Percentiles rank a stretch among this genome's conserved stretches.
These are phyloP conservation scores for Moringa oleifera DNA, from an alignment of 345 rosid genomes.

Conservation along the genomic window DNA sequence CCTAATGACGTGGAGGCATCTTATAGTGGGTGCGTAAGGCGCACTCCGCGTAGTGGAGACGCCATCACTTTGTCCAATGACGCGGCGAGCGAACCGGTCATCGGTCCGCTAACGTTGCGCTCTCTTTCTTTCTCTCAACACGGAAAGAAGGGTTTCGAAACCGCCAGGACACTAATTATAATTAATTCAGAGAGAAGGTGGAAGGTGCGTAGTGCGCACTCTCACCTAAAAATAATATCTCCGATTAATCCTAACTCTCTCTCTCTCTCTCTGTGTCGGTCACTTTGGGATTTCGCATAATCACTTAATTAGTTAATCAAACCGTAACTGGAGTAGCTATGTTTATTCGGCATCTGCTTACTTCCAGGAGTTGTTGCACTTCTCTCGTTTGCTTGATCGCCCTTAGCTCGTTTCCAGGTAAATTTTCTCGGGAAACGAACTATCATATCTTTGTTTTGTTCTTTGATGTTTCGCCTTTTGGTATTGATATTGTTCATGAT, in stretches of 20 bases:
- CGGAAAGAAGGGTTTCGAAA: not conserved
- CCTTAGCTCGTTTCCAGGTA: conserved; percentile 25
- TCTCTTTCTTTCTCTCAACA: not conserved
- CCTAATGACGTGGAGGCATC: not conserved
- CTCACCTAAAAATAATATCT: too few relatives aligned
- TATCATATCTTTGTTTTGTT: too few relatives aligned
- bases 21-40: not conserved
- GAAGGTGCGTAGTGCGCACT: not conserved
- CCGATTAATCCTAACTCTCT: too few relatives aligned
- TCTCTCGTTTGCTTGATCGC: conserved; percentile 16
- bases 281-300: not conserved
- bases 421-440: not conserved
- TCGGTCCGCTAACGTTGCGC: not conserved
- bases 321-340: conserved; percentile 11
- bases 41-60: not conserved
- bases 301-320: not conserved
- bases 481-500: too few relatives aligned
- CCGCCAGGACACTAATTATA: not conserved
- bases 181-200: not conserved
- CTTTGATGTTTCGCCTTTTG: too few relatives aligned
- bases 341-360: conserved; percentile 12
- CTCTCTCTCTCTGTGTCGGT: not conserved
- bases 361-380: conserved; percentile 14
- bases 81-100: not conserved
- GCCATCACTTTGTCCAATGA: not conserved